Conservation (phyloP, 2,329 filamentous ascomycete species). For the Trichoderma oligosporum region DNA sequence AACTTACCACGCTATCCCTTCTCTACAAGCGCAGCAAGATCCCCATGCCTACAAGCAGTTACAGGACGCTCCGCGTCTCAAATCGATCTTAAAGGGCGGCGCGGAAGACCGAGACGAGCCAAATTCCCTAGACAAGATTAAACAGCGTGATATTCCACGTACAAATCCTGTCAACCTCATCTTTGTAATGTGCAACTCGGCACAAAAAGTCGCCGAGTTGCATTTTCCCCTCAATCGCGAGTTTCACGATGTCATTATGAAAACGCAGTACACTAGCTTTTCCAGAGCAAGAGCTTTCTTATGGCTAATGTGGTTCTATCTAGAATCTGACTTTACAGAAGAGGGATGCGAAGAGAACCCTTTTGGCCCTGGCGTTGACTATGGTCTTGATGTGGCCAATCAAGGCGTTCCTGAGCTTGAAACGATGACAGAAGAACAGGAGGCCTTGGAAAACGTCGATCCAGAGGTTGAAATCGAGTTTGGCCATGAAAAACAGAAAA, state of each 20-base stretch:
- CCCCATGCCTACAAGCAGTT: conserved; percentile 96
- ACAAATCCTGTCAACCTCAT: conserved; percentile 98
- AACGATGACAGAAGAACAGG: conserved; percentile 62
- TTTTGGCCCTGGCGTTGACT: conserved; percentile 71
- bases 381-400: conserved; percentile 60
- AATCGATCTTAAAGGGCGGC: conserved; percentile 95
- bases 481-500: conserved; percentile 68
- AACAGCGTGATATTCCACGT: conserved; percentile 58
- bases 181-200: conserved; percentile 87
- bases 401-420: conserved; percentile 67
- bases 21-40: conserved; percentile 90
- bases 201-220: conserved; percentile 84
- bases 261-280: conserved; percentile 72
- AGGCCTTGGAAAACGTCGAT: conserved; percentile 69
- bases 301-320: conserved; percentile 99
- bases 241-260: conserved; percentile 97
- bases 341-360: conserved; percentile 88
- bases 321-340: conserved; percentile 90
- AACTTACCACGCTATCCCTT: conserved; percentile 97
- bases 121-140: conserved; percentile 77
- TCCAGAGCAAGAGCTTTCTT: conserved; percentile 86
- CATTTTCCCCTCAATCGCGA: conserved; percentile 84
- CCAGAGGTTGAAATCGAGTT: conserved; percentile 65
- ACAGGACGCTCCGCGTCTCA: conserved; percentile 90
- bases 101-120: conserved; percentile 88